Evolutionary conservation across 1,284 basidiomycete genomes (phyloP), one percentile per base, ranked within the genome.

Genomic region (Sphaerobolus stellatus): DNA sequence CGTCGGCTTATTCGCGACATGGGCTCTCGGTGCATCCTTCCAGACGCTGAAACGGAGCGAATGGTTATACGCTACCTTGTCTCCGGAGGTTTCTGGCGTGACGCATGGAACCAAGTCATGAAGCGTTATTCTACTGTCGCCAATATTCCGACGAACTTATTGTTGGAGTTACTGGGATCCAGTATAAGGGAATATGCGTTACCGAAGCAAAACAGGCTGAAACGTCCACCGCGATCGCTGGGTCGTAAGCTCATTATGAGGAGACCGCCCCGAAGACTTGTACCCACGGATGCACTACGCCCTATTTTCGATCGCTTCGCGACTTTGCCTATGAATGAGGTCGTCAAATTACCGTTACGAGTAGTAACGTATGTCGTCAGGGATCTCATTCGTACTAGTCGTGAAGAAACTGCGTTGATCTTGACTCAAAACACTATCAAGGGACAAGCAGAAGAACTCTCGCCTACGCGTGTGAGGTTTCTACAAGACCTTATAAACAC

Each of bases 101-200:
- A 14, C 20, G 54, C 54, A 8, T 56, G 54, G 54, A 29, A 52
- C 29, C 53, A 54, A 48, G 47, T 41, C 27, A 48, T 54, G 28
- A 13, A 18, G 8, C 53, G 53, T 14, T 49, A 54, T 43, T 41
- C 46, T n/a, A 47, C 28, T 3, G 22, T 54, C 5, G 28, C 14
- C 5, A 29, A 18, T 8, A 54, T 41, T 8, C 53, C 53, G 1
- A 2, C 49, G 4, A n/a, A 34, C 30, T 38, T 49, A 9, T 27
- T 54, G 3, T 16, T 54, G 29, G 53, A 54, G 27, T 49, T 54
- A 31, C 53, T 54, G 38, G 53, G 34, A 29, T 13, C 25, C 30
- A 2, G 22, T 5, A 28, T 14, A 27, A 25, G 14, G 18, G 11
- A 30, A 8, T 25, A n/a, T 4, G 27, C 36, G 24, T 11, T 11